Evolutionary conservation across 208 protist genomes (phyloP).

Genomic region (Chromosphaera perkinsii): DNA sequence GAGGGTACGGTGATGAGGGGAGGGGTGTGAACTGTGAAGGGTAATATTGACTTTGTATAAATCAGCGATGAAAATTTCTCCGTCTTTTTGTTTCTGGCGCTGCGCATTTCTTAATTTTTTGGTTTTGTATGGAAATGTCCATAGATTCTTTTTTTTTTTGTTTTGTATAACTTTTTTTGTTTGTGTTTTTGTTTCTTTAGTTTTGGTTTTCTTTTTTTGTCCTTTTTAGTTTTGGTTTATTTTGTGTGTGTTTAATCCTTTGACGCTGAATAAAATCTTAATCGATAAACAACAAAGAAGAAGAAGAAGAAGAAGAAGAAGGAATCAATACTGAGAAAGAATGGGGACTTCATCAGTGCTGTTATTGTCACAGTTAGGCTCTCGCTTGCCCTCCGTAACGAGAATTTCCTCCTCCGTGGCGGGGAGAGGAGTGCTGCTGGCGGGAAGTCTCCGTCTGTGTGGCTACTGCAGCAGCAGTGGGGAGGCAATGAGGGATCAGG

Average conservation of each 20-base stretch:
- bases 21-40: too few relatives aligned
- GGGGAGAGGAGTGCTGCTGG: not conserved
- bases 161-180: not conserved
- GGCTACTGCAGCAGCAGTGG: not conserved
- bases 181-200: not conserved
- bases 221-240: not conserved
- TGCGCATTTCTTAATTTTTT: too few relatives aligned
- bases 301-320: too few relatives aligned
- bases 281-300: too few relatives aligned
- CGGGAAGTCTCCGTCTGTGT: not conserved
- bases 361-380: not conserved
- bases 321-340: too few relatives aligned
- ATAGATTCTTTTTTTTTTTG: not conserved
- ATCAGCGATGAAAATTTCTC: too few relatives aligned
- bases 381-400: not conserved
- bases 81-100: too few relatives aligned
- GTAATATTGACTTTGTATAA: too few relatives aligned
- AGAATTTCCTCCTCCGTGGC: not conserved
- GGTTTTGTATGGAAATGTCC: not conserved
- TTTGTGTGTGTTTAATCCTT: not conserved
- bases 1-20: too few relatives aligned
- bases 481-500: not conserved
- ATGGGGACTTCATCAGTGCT: too few relatives aligned
- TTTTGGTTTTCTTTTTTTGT: not conserved
- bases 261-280: not conserved